Conservation (phyloP, 208 protist species). For the Zelonia costaricensis region DNA sequence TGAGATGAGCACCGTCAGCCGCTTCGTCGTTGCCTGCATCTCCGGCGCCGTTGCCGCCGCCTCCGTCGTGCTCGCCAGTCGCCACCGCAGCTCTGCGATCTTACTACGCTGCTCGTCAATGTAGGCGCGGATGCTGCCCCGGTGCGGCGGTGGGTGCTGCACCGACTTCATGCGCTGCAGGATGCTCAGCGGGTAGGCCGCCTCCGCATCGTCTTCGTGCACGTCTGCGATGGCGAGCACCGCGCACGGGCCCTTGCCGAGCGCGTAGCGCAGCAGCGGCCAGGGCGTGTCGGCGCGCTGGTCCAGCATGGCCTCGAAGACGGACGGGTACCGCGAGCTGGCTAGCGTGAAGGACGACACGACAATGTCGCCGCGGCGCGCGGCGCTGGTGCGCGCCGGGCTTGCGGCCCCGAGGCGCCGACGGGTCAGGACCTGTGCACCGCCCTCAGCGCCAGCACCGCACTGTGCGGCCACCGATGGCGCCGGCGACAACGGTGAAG, state of each 20-base stretch:
- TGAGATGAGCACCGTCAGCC: constrained; percentile 23
- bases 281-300: constrained; percentile 42
- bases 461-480: neutral
- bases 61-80: constrained; percentile 4
- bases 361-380: constrained; percentile 30
- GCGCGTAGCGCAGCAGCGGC: constrained; percentile 41
- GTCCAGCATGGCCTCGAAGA: constrained; percentile 37
- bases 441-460: neutral
- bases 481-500: neutral
- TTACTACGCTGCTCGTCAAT: constrained; percentile 27
- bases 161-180: constrained; percentile 37
- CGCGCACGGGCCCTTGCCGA: constrained; percentile 44
- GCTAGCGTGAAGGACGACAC: constrained; percentile 48
- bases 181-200: constrained; percentile 37
- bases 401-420: neutral
- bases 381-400: too few species aligned
- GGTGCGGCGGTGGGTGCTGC: constrained; percentile 28
- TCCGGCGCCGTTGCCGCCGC: neutral
- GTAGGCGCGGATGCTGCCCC: constrained; percentile 35
- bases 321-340: constrained; percentile 12
- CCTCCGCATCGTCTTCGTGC: constrained; percentile 43
- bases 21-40: constrained; percentile 26
- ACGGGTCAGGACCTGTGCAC: neutral
- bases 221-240: constrained; percentile 28
- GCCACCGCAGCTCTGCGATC: constrained; percentile 26